Percentiles rank a stretch among this genome's conserved stretches.
Conservation (phyloP, 768 basidiomycete genomes). For the Chalciporus chontae region DNA sequence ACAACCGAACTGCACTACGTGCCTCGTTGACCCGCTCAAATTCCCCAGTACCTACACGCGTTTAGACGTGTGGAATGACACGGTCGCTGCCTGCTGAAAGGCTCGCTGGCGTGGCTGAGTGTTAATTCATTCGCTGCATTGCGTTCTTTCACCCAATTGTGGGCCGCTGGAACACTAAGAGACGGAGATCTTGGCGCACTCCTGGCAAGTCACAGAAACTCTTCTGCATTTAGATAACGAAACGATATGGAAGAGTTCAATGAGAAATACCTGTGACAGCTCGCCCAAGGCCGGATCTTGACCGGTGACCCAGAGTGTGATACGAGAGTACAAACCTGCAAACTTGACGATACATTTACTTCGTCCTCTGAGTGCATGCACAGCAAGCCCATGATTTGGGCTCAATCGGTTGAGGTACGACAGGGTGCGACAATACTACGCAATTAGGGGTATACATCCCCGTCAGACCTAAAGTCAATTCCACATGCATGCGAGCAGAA, state of each 20-base stretch:
- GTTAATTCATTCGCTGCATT: constrained; percentile 63
- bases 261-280: constrained; percentile 35
- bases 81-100: constrained; percentile 56
- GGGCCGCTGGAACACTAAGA: constrained; percentile 60
- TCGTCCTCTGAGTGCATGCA: too few species aligned
- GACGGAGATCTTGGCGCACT: constrained; percentile 64
- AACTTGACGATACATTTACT: constrained; percentile 8
- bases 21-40: constrained; percentile 58
- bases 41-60: constrained; percentile 47
- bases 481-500: constrained; percentile 7
- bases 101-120: constrained; percentile 68
- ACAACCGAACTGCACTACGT: constrained; percentile 42
- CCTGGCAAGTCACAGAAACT: constrained; percentile 19
- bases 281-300: too few species aligned
- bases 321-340: constrained; percentile 18
- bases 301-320: too few species aligned
- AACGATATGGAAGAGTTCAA: constrained; percentile 41
- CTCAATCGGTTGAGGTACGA: too few species aligned
- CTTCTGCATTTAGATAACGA: constrained; percentile 8
- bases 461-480: constrained; percentile 23
- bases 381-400: constrained; percentile 32
- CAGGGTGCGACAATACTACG: too few species aligned
- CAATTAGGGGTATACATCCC: constrained; percentile 42
- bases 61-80: constrained; percentile 52
- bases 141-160: constrained; percentile 71